Conservation (phyloP, 1,284 basidiomycete species). For the Cryptococcus sp. region DNA sequence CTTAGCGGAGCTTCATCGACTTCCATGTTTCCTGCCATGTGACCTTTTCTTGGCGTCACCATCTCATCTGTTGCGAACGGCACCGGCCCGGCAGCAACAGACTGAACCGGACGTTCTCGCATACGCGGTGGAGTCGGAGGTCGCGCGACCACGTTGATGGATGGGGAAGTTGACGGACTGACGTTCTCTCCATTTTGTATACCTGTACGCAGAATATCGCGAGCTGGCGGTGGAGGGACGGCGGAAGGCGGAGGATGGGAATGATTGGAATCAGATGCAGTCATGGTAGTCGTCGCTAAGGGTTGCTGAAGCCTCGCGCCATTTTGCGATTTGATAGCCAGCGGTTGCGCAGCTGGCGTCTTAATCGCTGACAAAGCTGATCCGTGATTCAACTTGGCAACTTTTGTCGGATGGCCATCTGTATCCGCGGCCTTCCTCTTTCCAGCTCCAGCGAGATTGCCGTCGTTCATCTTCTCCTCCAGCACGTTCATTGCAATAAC, state of each 20-base stretch:
- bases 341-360: too few species aligned
- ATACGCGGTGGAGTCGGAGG: neutral
- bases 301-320: neutral
- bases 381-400: neutral
- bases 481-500: constrained; percentile 3
- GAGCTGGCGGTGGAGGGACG: constrained; percentile 18
- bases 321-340: constrained; percentile 3
- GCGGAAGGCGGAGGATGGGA: neutral
- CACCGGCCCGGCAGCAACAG: constrained; percentile 17
- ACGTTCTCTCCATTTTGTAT: neutral
- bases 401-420: constrained; percentile 7
- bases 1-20: constrained; percentile 2
- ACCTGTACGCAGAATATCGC: constrained; percentile 15
- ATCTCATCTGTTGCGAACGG: constrained; percentile 8
- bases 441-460: neutral
- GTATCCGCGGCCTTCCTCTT: constrained; percentile 11
- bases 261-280: neutral
- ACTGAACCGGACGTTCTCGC: neutral
- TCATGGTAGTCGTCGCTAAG: neutral
- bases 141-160: neutral
- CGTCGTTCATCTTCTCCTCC: constrained; percentile 5
- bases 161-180: constrained; percentile 5
- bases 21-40: neutral
- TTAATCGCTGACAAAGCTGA: too few species aligned
- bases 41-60: neutral